Evolutionary conservation across 164 flowering plant genomes (phyloP), one percentile per base, ranked within the genome.

Genomic region (Annona cherimola): DNA sequence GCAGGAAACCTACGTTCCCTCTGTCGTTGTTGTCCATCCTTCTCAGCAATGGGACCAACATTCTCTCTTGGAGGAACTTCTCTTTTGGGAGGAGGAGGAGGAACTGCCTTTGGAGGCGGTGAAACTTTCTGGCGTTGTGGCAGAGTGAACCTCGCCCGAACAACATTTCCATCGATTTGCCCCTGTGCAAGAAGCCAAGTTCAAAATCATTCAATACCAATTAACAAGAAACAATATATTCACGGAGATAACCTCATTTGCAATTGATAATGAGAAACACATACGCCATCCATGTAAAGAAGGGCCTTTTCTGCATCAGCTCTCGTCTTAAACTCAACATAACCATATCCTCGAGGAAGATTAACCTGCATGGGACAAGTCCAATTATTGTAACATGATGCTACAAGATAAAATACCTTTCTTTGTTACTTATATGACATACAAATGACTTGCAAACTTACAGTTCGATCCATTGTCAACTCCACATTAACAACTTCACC

Each of bases 291-390:
- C 98, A 95, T 95, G 77, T 87, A 83, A 67, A 87, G 74, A 59
- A 76, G 91, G 14, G 98, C 99, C 71, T 90, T 93, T 68, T 95
- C 99, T 76, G 98, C 99, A 84, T 91, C 92, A 63, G 89, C 86
- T 80, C 95, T 87, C 9, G 80, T 81, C 82, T 90, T 93, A 82
- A 93, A 93, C 77, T 90, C 93, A 54, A 95, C 99, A 86, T 93
- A 95, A 46, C 89, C 99, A 86, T 80, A 87, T 69, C 97, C 99
- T 76, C 84, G 86, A 42, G 98, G 92, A 76, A 93, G 91, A 76
- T 93, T 91, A 50, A 93, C 98, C 98, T 95, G 88, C 16, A 72
- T n/a, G 26, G 16, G 64, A 14, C 16, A 72, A 42, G 35, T 50
- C 11, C 59, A 11, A 73, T 12, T 19, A 9, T 8, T 50, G 14